Evolutionary conservation across 2,329 filamentous ascomycete genomes (phyloP), one percentile per base, ranked within the genome.

Genomic region (Aspergillus sp.): DNA sequence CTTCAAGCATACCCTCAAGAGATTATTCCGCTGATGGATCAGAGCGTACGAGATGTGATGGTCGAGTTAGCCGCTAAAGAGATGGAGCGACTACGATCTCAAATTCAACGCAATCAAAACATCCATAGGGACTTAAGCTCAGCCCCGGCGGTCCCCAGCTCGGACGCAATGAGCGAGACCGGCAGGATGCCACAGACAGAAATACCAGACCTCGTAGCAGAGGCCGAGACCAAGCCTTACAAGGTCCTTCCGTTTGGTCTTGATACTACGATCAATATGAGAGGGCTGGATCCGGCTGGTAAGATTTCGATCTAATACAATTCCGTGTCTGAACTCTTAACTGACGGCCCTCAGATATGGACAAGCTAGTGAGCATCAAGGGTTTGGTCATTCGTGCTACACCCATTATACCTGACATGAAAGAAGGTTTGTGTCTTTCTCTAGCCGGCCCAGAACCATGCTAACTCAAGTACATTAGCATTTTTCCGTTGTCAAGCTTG

Each of bases 401-500:
- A 0, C 92, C 95, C 0, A 90, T 99, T 64, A 98, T 99, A 63
- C 95, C 95, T 0, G 95, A 99, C 68, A 99, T 99, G 96, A 97
- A 96, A 77, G 91, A 96, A 72, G 81, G 81, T 82, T 71, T 66
- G 73, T 57, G 24, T 14, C 12, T 48, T 14, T 24, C 17, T 17
- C 14, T 2, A 39, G 15, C 17, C 37, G 33, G n/a, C 8, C 15
- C 17, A 14, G 39, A 9, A 23, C 24, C 17, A 12, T 14, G 49
- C 52, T 54, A 40, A 27, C 14, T 47, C 19, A 46, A 37, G 23
- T 1, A n/a, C 1, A n/a, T 1, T 58, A 80, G 95, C 95, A 0
- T 97, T 96, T 78, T 99, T 99, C 85, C 90, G 91, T 62, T 99
- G 95, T 78, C 90, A 91, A 58, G 86, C 93, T 24, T 99, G 95